Base-by-base conservation (phyloP, 2,329 filamentous ascomycete genomes). In the Macroventuria anomochaeta region DNA sequence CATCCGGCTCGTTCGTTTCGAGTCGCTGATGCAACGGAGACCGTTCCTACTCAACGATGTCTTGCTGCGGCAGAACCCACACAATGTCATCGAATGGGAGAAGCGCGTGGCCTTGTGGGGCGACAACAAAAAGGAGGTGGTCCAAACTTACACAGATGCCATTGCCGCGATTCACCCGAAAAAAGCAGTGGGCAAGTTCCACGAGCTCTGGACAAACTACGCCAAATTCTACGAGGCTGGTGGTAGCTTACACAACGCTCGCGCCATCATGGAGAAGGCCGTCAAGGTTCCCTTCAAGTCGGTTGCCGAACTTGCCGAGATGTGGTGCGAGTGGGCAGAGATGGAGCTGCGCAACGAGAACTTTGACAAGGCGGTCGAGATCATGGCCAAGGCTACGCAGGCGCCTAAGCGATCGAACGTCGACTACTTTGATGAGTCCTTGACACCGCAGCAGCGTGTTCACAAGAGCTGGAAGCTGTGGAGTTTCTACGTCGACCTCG, bases 391-490 rank as follows among this genome's bases (percentile, higher is more conserved):
- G 75, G 95, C 95, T 15, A 93, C 95, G 5, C 93, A 96, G 74
- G 91, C 95, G n/a, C 93, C 95, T 0, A 97, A 97, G 76, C 83
- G 91, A 61, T 97, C 93, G n/a, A 96, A 87, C 2, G 92, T 99
- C n/a, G 95, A 99, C 78, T 99, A 97, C 73, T 99, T 97, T 69
- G 95, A 99, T 72, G 96, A 99, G 72, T 91, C 85, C 0, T 80
- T 99, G 6, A 92, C 91, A 1, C 93, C 95, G 3, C 95, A 99
- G 73, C 95, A 97, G 78, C 86, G 96, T 58, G 90, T 99, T 3
- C 95, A 99, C 79, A 99, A 99, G 81, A 96, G 91, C 72, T 99
- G 95, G 95, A 99, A 97, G 75, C 79, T 99, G 10, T 99, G 95
- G 95, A 96, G 92, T 76, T 99, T 99, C 80, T 99, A 99, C 67